Evolutionary conservation across 352 stramenopile genomes (phyloP).

Genomic region (Phytophthora citricola): DNA sequence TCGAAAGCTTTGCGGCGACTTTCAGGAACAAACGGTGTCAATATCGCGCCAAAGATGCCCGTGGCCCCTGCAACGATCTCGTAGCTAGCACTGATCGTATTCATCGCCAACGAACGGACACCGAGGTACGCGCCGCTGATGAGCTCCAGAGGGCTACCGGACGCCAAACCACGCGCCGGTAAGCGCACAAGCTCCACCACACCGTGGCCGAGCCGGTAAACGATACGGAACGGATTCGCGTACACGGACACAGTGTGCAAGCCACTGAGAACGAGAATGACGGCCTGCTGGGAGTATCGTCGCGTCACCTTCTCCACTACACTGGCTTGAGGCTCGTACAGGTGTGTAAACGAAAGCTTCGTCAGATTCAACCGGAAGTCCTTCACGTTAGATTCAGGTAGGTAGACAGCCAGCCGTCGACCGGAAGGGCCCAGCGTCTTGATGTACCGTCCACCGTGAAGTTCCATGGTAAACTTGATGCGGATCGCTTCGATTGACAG

Average conservation of each 20-base stretch:
- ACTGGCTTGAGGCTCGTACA: slow-evolving; percentile 82
- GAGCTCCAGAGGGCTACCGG: slow-evolving; percentile 83
- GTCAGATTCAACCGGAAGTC: slow-evolving; percentile 88
- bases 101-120: slow-evolving; percentile 88
- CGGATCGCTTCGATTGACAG: slow-evolving; percentile 86
- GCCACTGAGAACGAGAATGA: slow-evolving; percentile 84
- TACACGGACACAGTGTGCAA: slow-evolving; percentile 90
- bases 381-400: slow-evolving; percentile 91
- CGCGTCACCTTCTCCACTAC: slow-evolving; percentile 82
- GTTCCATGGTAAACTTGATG: slow-evolving; percentile 88
- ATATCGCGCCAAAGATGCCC: slow-evolving; percentile 75
- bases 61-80: slow-evolving; percentile 86
- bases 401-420: slow-evolving; percentile 75
- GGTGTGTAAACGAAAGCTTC: slow-evolving; percentile 80
- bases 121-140: slow-evolving; percentile 86
- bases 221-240: slow-evolving; percentile 88
- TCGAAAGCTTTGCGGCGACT: slow-evolving; percentile 80
- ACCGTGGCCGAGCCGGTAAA: slow-evolving; percentile 85
- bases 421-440: slow-evolving; percentile 83
- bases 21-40: slow-evolving; percentile 75
- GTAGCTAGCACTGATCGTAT: slow-evolving; percentile 90
- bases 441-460: slow-evolving; percentile 85
- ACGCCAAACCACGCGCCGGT: slow-evolving; percentile 78
- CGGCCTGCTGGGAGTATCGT: slow-evolving; percentile 86
- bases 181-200: slow-evolving; percentile 84